phyloP scores from a whole-genome alignment of 1,284 basidiomycete species.

The Coniferiporia weirii region DNA sequence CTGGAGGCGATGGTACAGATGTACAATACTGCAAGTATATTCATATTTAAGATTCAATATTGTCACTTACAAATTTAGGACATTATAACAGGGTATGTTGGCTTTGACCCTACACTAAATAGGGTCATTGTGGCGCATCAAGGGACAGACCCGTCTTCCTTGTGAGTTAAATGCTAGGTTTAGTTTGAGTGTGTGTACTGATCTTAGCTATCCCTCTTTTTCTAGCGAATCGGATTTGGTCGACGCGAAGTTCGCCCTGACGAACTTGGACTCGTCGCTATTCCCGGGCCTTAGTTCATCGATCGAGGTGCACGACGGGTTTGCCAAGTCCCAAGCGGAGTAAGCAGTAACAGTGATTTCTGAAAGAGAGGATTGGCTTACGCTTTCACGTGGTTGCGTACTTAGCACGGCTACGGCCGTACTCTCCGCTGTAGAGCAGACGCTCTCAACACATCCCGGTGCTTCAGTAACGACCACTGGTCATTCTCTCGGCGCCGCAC shows the following conservation, averaged over 20 bases:
- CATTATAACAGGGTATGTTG: conserved; percentile 18
- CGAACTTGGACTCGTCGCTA: conserved; percentile 36
- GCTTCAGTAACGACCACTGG: conserved; percentile 44
- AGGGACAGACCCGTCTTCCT: conserved; percentile 13
- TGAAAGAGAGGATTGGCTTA: neutral
- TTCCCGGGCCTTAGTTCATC: conserved; percentile 51
- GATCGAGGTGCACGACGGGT: conserved; percentile 54
- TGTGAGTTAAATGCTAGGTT: neutral
- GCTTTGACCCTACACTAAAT: conserved; percentile 13
- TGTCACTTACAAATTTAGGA: neutral
- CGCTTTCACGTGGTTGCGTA: neutral
- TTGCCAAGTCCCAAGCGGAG: conserved; percentile 48
- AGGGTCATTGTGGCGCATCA: conserved; percentile 18
- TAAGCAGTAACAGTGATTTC: conserved; percentile 26
- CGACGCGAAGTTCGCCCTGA: conserved; percentile 44
- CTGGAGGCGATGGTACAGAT: conserved; percentile 23
- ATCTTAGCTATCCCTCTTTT: neutral
- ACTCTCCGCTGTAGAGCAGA: conserved; percentile 41
- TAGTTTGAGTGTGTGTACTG: neutral
- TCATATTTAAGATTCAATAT: neutral
- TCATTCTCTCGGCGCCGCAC: conserved; percentile 52
- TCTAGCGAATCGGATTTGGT: conserved; percentile 41
- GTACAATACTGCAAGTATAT: conserved; percentile 21
- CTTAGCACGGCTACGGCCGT: conserved; percentile 43
- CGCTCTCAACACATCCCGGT: conserved; percentile 35